These are phyloP conservation scores for Phytophthora pistaciae DNA, from an alignment of 352 stramenopile species.

Conservation along the genomic window DNA sequence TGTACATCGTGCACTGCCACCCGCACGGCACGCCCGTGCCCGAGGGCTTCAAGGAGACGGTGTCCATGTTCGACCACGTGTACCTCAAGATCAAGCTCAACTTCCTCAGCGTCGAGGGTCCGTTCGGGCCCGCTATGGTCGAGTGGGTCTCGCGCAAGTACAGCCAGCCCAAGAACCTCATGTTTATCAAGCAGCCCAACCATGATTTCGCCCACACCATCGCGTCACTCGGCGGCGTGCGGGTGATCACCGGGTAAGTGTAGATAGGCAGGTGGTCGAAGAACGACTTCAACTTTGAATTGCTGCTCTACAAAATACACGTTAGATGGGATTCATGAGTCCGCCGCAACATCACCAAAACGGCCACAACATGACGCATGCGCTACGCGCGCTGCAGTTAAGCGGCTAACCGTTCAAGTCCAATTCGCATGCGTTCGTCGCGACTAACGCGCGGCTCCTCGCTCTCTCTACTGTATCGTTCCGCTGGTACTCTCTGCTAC, in stretches of 20 bases:
- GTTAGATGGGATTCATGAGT: not conserved
- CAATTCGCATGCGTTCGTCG: not conserved
- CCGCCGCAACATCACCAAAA: not conserved
- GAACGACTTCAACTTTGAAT: conserved; percentile 19
- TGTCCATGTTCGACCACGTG: conserved; percentile 93
- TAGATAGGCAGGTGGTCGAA: not conserved
- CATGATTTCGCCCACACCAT: conserved; percentile 95
- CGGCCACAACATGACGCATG: not conserved
- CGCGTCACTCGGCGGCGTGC: conserved; percentile 90
- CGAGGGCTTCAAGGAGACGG: conserved; percentile 86
- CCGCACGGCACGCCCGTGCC: conserved; percentile 61
- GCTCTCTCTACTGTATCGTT: conserved; percentile 10
- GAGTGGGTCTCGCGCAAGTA: conserved; percentile 93
- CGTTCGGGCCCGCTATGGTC: conserved; percentile 91
- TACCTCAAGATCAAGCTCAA: conserved; percentile 97
- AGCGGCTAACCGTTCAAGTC: not conserved
- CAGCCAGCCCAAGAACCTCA: conserved; percentile 94
- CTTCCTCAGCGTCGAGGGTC: conserved; percentile 89
- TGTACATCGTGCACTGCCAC: conserved; percentile 94
- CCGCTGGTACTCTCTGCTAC: not conserved
- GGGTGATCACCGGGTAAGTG: conserved; percentile 91
- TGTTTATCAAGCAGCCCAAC: conserved; percentile 98
- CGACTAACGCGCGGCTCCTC: not conserved
- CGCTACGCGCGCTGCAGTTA: not conserved
- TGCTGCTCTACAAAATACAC: conserved; percentile 3